A percentile compares a stretch with the other conserved stretches of the same genome.
phyloP scores from a whole-genome alignment of 169 alveolate species.

The Eimeria nieschulzi region DNA sequence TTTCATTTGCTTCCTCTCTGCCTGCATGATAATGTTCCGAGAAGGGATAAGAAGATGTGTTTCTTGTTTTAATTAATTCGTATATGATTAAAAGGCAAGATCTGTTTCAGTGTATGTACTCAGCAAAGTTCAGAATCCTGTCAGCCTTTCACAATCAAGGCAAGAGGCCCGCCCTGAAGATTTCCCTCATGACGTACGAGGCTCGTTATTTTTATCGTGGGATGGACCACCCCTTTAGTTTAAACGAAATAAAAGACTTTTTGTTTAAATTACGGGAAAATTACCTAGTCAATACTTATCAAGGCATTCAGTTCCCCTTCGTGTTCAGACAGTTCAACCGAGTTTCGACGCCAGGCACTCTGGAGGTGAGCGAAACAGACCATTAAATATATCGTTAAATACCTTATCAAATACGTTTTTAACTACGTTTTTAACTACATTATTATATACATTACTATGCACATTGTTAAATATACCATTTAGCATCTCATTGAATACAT shows the following conservation, averaged over 20 bases:
- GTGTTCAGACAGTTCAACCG: slow-evolving; percentile 86
- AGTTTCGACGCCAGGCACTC: slow-evolving; percentile 74
- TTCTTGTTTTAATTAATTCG: not conserved
- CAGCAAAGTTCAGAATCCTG: slow-evolving; percentile 85
- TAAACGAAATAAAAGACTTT: slow-evolving; percentile 88
- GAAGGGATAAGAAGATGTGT: too few relatives aligned
- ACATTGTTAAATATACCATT: too few relatives aligned
- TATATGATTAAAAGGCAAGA: not conserved
- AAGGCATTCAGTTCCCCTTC: slow-evolving; percentile 90
- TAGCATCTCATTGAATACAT: too few relatives aligned
- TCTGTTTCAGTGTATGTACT: too few relatives aligned
- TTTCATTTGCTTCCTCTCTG: slow-evolving; percentile 1
- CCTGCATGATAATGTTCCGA: not conserved
- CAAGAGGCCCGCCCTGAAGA: slow-evolving; percentile 88
- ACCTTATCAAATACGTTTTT: too few relatives aligned
- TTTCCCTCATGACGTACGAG: slow-evolving; percentile 86
- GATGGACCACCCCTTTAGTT: slow-evolving; percentile 88
- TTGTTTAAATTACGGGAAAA: slow-evolving; percentile 87
- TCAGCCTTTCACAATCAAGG: slow-evolving; percentile 91
- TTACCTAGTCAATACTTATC: slow-evolving; percentile 81
- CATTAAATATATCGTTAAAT: too few relatives aligned
- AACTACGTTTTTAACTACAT: too few relatives aligned
- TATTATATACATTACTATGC: too few relatives aligned
- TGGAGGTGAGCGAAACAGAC: slow-evolving; percentile 45
- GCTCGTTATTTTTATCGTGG: slow-evolving; percentile 90